Percentiles rank a stretch among this genome's conserved stretches.
Conservation (phyloP, 345 rosid genomes). For the Melaleuca quinquenervia region DNA sequence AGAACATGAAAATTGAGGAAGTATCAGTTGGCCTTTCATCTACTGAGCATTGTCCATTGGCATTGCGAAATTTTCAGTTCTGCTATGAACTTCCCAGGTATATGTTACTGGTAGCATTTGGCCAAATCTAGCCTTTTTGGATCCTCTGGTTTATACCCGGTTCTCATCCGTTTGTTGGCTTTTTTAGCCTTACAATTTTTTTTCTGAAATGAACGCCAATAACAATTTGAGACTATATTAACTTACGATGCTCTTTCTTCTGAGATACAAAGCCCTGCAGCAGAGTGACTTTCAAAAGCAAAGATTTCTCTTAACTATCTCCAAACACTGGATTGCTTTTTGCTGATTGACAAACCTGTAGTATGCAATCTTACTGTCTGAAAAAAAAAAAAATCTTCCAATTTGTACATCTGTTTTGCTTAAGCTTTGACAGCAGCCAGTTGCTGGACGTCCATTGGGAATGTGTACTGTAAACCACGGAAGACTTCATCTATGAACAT, state of each 20-base stretch:
- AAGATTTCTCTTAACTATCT: background rate
- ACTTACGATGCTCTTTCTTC: background rate
- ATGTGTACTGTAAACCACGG: slow-evolving; percentile 22
- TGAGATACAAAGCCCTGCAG: background rate
- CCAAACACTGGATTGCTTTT: background rate
- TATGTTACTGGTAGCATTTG: background rate
- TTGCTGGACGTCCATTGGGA: slow-evolving; percentile 41
- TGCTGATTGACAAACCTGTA: background rate
- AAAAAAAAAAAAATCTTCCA: background rate
- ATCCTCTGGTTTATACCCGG: background rate
- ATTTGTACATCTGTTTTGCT: background rate
- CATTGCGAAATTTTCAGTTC: background rate
- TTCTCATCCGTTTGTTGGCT: background rate
- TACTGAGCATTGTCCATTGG: background rate
- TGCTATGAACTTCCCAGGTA: background rate
- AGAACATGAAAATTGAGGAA: background rate
- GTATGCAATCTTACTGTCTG: background rate
- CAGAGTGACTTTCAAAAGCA: background rate
- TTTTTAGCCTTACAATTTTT: background rate
- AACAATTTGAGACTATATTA: background rate
- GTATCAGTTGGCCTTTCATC: background rate
- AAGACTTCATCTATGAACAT: slow-evolving; percentile 36
- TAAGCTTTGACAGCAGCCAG: slow-evolving; percentile 7
- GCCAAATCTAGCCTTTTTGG: background rate
- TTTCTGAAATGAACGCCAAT: background rate